Base-by-base conservation (phyloP, 2,329 filamentous ascomycete species). In the Fusarium azukiicola region DNA sequence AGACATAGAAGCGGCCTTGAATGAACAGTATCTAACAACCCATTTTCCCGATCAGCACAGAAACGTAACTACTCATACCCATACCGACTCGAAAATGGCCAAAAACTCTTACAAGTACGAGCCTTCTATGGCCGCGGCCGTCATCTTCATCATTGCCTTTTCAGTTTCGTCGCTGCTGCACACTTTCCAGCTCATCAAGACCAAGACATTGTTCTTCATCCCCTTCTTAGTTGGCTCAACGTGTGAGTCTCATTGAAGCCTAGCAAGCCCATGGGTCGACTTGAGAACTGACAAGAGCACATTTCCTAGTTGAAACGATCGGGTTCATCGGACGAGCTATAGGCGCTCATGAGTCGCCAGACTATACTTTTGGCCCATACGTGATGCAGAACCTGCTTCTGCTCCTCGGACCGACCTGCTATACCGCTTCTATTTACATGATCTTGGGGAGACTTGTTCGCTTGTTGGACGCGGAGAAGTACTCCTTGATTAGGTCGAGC, bases 251-350 rank as follows among this genome's bases (percentile, higher is more conserved):
- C 11, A 13, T 13, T 2, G 19, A 3, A 17, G 27, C 27, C 38
- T 9, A 13, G 38, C 7, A 27, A 27, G 4, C 9, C 5, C 14
- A 7, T 19, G 8, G 10, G 21, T 38, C 50, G 12, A 36, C 8
- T 27, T 38, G 36, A 8, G 14, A 23, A n/a, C 50, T 69, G 12
- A 54, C 23, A 27, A 6, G 10, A 42, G 9, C 3, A 19, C 17
- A 9, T 27, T 16, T 32, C 27, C 27, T 16, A 79, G 80, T 81
- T 14, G 76, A 82, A 56, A 50, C 73, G 21, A 38, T 80, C 46
- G 79, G 78, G 12, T 93, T 91, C 79, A 81, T 90, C 50, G 90
- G 88, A 17, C 89, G 91, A 69, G 82, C 88, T 6, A 77, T 90
- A n/a, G 90, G 90, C 1, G 82, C 85, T 5, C 52, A 79, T 4